Base-by-base conservation (phyloP, 768 basidiomycete species). In the Mycena alexandri region DNA sequence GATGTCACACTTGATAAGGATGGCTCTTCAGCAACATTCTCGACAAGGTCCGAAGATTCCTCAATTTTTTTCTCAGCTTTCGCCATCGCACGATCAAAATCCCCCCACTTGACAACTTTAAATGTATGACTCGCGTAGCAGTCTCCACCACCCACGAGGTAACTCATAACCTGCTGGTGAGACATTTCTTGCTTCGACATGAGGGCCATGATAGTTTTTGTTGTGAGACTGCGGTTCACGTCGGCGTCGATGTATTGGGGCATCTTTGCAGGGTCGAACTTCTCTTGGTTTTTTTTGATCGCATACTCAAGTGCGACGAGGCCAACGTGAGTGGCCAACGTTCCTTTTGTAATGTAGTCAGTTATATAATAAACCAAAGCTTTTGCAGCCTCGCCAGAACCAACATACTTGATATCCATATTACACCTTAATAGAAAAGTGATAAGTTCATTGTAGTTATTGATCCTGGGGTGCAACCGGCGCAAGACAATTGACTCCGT, bases 321-420 rank as follows among this genome's bases (percentile, higher is more conserved):
- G 5, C 73, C 70, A 0, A 71, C 63, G 57, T 79, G 68, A 0
- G 66, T 48, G 4, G 71, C 63, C 16, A 79, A 19, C 12, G 64
- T 25, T 0, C 57, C 38, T 56, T 81, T 82, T 0, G 78, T 80
- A 3, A 82, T 78, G 42, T 82, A 81, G 38, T 81, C 80, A 0
- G 77, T 81, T 0, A 80, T 68, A 33, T 81, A 81, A 50, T 72
- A 80, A 0, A 81, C 62, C 0, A 78, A 34, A 0, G 77, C 79
- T 50, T 79, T 81, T 0, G 77, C 77, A 0, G 70, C 69, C 16
- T 70, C 65, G 0, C 79, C 78, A 0, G 76, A 80, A 0, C 73
- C 74, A 1, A 81, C 76, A 34, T 61, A 76, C 24, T 79, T 77
- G 2, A 78, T 75, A 19, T 80, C 79, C 53, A 75, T 75, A 14